These are phyloP conservation scores for Trichoderma simmonsii DNA, from an alignment of 2,329 filamentous ascomycete species.

Conservation along the genomic window DNA sequence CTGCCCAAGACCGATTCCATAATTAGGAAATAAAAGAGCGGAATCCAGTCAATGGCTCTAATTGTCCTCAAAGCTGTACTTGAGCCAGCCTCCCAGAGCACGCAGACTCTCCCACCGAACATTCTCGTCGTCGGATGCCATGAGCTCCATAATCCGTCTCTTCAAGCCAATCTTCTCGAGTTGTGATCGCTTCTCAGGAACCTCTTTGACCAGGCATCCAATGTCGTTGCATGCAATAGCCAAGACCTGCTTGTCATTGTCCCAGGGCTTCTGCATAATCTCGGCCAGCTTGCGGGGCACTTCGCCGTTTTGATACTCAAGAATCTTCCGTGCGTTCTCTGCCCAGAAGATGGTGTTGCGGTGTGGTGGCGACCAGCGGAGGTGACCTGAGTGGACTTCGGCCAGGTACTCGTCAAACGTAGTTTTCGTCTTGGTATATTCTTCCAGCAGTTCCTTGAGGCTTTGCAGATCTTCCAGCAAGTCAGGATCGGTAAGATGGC, in stretches of 20 bases:
- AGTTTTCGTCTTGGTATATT: constrained; percentile 67
- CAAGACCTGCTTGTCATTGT: constrained; percentile 81
- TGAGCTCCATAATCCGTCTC: constrained; percentile 85
- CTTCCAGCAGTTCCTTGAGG: constrained; percentile 61
- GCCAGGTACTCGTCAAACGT: constrained; percentile 88
- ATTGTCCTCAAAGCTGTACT: constrained; percentile 57
- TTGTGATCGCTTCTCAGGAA: constrained; percentile 75
- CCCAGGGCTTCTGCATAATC: constrained; percentile 71
- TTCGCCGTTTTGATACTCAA: constrained; percentile 77
- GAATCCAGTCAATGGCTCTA: not conserved
- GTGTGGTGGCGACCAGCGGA: constrained; percentile 91
- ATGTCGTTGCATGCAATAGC: constrained; percentile 93
- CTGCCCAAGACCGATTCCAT: constrained; percentile 3
- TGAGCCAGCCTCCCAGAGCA: constrained; percentile 67
- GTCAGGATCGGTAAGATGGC: constrained; percentile 63
- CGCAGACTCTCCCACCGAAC: constrained; percentile 91
- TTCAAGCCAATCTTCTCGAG: constrained; percentile 85
- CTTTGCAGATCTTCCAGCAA: constrained; percentile 59
- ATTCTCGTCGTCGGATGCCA: constrained; percentile 83
- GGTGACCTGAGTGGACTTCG: constrained; percentile 79
- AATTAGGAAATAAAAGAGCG: not conserved
- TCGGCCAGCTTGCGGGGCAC: constrained; percentile 79
- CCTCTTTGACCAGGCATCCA: constrained; percentile 82
- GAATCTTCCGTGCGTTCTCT: constrained; percentile 82
- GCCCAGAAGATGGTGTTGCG: constrained; percentile 84